A percentile compares a stretch with the other conserved stretches of the same genome.
Conservation (phyloP, 768 basidiomycete species). For the Russula compacta region DNA sequence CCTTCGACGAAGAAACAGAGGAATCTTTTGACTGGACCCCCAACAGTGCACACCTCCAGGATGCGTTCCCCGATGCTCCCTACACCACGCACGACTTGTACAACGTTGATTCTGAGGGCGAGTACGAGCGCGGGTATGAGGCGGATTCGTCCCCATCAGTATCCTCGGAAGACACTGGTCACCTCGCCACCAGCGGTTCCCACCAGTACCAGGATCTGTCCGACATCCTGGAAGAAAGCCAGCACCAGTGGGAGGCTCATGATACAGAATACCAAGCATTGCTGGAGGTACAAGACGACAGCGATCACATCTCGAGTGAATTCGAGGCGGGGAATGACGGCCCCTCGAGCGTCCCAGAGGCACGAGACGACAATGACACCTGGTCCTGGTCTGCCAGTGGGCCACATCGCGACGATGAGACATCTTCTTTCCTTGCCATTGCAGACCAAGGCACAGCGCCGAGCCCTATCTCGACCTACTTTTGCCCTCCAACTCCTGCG, state of each 20-base stretch:
- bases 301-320: not conserved
- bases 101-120: not conserved
- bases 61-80: not conserved
- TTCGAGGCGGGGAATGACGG: not conserved
- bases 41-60: not conserved
- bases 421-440: not conserved
- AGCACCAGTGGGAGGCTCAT: not conserved
- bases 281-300: not conserved
- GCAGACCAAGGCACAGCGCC: not conserved
- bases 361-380: not conserved
- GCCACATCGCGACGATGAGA: constrained; percentile 8
- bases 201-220: not conserved
- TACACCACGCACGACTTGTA: not conserved
- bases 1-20: not conserved
- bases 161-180: not conserved
- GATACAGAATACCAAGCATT: too few species aligned
- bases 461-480: not conserved
- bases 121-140: not conserved
- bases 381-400: not conserved
- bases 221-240: constrained; percentile 2
- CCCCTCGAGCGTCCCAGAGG: not conserved
- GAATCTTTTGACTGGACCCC: not conserved
- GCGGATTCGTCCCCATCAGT: not conserved
- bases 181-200: not conserved
- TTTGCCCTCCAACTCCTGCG: not conserved